Conservation (phyloP, 805 yeast genomes). For the Brettanomyces custersianus region DNA sequence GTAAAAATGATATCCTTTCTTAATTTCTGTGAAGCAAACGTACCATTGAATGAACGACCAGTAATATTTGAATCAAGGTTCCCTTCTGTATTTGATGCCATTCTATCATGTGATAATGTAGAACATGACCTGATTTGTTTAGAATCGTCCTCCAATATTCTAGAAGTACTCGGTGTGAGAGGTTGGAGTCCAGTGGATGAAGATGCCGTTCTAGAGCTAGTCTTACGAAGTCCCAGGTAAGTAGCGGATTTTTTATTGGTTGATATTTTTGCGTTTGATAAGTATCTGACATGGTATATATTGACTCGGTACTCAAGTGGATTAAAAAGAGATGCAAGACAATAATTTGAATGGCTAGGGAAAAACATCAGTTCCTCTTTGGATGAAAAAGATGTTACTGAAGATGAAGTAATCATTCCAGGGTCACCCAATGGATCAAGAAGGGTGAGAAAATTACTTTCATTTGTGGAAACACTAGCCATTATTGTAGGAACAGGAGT, state of each 20-base stretch:
- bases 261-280: slow-evolving; percentile 18
- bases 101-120: slow-evolving; percentile 34
- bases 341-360: slow-evolving; percentile 33
- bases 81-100: slow-evolving; percentile 32
- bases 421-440: slow-evolving; percentile 69
- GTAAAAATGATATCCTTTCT: slow-evolving; percentile 68
- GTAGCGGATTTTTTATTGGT: slow-evolving; percentile 10
- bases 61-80: slow-evolving; percentile 19
- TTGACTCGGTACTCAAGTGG: slow-evolving; percentile 34
- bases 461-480: slow-evolving; percentile 4
- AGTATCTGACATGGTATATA: slow-evolving; percentile 48
- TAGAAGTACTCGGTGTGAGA: slow-evolving; percentile 34
- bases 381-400: slow-evolving; percentile 54
- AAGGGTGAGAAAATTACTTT: slow-evolving; percentile 46
- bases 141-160: slow-evolving; percentile 30
- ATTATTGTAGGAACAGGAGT: slow-evolving; percentile 1
- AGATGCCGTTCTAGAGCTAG: slow-evolving; percentile 19
- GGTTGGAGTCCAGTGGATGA: slow-evolving; percentile 12
- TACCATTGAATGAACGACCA: slow-evolving; percentile 10
- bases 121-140: slow-evolving; percentile 29
- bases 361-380: slow-evolving; percentile 49
- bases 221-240: slow-evolving; percentile 13
- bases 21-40: slow-evolving; percentile 26
- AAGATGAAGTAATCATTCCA: slow-evolving; percentile 62
- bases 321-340: slow-evolving; percentile 51